phyloP scores from a whole-genome alignment of 2,329 filamentous ascomycete species.

The Polytolypa hystricis region DNA sequence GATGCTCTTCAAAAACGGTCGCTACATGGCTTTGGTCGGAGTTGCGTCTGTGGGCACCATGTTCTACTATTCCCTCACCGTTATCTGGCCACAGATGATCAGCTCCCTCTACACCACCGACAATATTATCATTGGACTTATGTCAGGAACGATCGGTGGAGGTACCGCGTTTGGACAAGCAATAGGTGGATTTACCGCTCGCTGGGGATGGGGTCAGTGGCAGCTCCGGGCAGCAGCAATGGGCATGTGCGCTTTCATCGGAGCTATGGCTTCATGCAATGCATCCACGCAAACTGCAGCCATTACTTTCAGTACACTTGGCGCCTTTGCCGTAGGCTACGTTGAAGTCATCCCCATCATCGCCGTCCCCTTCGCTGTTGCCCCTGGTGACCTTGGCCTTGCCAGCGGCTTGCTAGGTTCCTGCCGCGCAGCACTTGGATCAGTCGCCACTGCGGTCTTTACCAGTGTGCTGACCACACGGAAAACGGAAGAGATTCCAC shows the following conservation, averaged over 20 bases:
- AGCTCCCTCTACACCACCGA: constrained; percentile 31
- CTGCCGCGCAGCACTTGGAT: not conserved
- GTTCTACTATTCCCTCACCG: constrained; percentile 36
- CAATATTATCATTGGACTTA: constrained; percentile 30
- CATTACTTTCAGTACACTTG: constrained; percentile 16
- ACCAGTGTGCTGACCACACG: not conserved
- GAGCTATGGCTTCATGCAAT: constrained; percentile 13
- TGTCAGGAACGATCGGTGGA: constrained; percentile 33
- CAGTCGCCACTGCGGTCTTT: not conserved
- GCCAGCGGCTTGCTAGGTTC: constrained; percentile 14
- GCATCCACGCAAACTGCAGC: constrained; percentile 12
- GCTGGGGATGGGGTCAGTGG: constrained; percentile 12
- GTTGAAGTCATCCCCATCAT: constrained; percentile 17
- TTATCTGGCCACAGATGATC: constrained; percentile 38
- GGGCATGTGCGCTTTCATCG: constrained; percentile 13
- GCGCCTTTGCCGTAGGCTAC: constrained; percentile 17
- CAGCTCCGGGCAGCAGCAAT: constrained; percentile 12
- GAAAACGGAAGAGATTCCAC: not conserved
- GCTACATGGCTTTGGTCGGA: constrained; percentile 30
- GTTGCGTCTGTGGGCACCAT: constrained; percentile 33
- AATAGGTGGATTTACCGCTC: constrained; percentile 20
- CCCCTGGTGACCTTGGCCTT: constrained; percentile 16
- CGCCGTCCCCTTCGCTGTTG: constrained; percentile 11
- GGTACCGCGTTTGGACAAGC: constrained; percentile 33
- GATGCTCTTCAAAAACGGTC: constrained; percentile 32